Evolutionary conservation across 139 green algal species (phyloP), one percentile per base, ranked within the genome.

Genomic region (Coelastrella sp.): DNA sequence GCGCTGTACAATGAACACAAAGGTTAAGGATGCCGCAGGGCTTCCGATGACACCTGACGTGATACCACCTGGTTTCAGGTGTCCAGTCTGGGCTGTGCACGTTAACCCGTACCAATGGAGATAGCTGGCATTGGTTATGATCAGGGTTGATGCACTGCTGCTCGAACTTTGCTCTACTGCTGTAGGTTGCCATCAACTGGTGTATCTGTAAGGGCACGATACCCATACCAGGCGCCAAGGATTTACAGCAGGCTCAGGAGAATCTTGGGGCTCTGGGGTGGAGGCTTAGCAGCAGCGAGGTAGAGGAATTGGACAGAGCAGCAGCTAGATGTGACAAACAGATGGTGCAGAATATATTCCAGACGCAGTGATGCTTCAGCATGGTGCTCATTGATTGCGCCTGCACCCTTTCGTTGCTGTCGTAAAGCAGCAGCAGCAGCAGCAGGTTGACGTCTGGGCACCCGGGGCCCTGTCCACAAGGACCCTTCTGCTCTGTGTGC

Each of bases 121-220:
- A 5, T 49, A 49, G 1, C 35, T 49, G 35, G 35, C 20, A 15
- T 84, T 8, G 19, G 35, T 6, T 63, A 17, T 60, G 76, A 59
- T 49, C 35, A 59, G 57, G 20, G 25, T 83, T 59, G 20, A 8
- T 60, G 35, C 0, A 27, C 76, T 59, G 76, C 15, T 83, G 76
- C 76, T 20, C 19, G 11, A 24, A 35, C 9, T 22, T 22, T 80
- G 22, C 7, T 20, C 15, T 80, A 5, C 0, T 70, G 58, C 81
- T 75, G 58, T 56, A 99, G 96, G 96, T 99, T 25, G 97, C 97
- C 4, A 95, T 99, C 87, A 98, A 99, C 94, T 99, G 98, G 98
- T 98, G 96, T 92, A 97, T 99, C 6, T 95, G 90, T 74, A 97
- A 99, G 91, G 98, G 96, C n/a, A 96, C 97, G 0, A 90, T 99